Base-by-base conservation (phyloP, 2,329 filamentous ascomycete genomes). In the Arthroderma sp. region DNA sequence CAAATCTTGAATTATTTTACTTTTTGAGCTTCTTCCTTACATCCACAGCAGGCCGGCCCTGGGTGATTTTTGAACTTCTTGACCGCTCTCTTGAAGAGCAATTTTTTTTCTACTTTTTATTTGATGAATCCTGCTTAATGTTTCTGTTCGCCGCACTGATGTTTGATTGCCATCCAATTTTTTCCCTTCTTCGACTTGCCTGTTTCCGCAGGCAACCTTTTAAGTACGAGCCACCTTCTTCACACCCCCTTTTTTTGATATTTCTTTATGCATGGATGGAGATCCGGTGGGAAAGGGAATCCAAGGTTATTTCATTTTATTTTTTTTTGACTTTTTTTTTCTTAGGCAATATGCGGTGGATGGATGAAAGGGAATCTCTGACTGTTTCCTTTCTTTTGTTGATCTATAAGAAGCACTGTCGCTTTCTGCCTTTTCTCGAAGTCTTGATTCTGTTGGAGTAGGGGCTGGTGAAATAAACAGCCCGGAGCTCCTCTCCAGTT, bases 261-360 rank as follows among this genome's bases (percentile, higher is more conserved):
- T 42, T 11, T 6, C 29, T 34, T 42, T 22, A 22, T 22, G 15
- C 15, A 22, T 22, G 15, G 15, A 22, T 22, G 15, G 15, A 22
- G 15, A 22, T 22, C 15, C 15, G 15, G 15, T 22, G 15, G 15
- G 15, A 22, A 22, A 22, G 15, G 15, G 15, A 22, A 22, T 22
- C 15, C 15, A 22, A 22, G 15, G 15, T 22, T 22, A 8, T 40
- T 45, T 40, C 34, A 40, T 32, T 40, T 33, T 6, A 41, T 31
- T 44, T 29, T 34, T 44, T 29, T 34, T 45, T 36, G 38, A 39
- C 43, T 22, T 36, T 42, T 36, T 42, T 29, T 42, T 30, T 29
- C 40, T 34, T 11, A 11, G 11, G 32, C 8, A 34, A 8, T 34
- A 34, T 22, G 15, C 15, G 15, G 15, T 22, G 15, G 15, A 22